Evolutionary conservation across 257 asterid species (phyloP).

Genomic region (Capsicum chinense): DNA sequence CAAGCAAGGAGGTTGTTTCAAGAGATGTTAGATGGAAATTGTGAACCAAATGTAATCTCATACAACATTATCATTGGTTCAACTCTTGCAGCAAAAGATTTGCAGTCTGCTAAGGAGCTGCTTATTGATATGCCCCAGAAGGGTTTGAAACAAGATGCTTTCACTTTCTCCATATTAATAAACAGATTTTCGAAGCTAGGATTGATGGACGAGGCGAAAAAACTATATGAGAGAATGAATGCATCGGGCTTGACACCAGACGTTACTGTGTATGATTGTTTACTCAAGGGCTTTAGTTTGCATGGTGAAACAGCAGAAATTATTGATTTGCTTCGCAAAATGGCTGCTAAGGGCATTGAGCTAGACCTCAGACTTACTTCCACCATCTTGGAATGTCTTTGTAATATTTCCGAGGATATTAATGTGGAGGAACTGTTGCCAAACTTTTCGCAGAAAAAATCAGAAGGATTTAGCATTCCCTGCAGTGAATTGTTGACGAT

Average conservation of each 20-base stretch:
- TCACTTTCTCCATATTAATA: constrained; percentile 62
- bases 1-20: constrained; percentile 62
- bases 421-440: constrained; percentile 58
- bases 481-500: constrained; percentile 51
- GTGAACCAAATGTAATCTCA: constrained; percentile 59
- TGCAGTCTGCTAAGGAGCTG: constrained; percentile 53
- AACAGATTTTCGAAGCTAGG: constrained; percentile 64
- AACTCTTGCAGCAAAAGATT: constrained; percentile 56
- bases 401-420: constrained; percentile 52
- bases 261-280: constrained; percentile 59
- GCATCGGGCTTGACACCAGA: constrained; percentile 53
- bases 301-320: constrained; percentile 56
- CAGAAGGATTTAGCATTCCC: constrained; percentile 39
- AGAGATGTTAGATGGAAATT: constrained; percentile 51
- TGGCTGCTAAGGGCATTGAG: constrained; percentile 56
- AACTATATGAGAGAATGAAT: constrained; percentile 57
- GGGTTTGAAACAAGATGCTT: constrained; percentile 56
- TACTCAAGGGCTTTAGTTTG: constrained; percentile 60
- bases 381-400: constrained; percentile 60
- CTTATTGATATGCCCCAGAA: constrained; percentile 55
- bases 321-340: constrained; percentile 54
- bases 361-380: constrained; percentile 61
- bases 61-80: constrained; percentile 64
- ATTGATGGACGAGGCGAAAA: constrained; percentile 62
- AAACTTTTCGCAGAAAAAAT: constrained; percentile 43